Conservation (phyloP, 768 basidiomycete species). For the Russula sp. region DNA sequence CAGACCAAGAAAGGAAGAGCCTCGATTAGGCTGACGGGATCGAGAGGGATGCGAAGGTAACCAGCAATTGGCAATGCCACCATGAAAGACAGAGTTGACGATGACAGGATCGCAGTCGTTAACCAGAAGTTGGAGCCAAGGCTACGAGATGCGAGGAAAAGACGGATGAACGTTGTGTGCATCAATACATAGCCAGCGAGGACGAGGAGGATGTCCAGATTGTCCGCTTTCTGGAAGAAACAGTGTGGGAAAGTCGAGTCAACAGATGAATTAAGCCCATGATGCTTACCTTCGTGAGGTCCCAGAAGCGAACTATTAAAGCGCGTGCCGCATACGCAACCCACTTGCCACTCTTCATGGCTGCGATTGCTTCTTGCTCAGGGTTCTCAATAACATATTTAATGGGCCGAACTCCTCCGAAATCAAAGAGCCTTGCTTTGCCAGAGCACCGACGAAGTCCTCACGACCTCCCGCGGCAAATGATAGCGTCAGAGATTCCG, state of each 20-base stretch:
- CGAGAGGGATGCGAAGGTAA: conserved; percentile 80
- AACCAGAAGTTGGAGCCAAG: conserved; percentile 78
- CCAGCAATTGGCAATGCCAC: conserved; percentile 74
- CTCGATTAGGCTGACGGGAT: conserved; percentile 90
- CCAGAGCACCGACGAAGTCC: conserved; percentile 47
- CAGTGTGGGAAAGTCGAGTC: not conserved
- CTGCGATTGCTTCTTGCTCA: conserved; percentile 54
- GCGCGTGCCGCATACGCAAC: conserved; percentile 81
- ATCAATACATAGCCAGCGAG: conserved; percentile 91
- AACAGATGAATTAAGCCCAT: not conserved
- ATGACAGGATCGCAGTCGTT: conserved; percentile 72
- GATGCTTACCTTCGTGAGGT: conserved; percentile 67
- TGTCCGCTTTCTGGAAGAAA: conserved; percentile 75
- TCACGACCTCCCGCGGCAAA: conserved; percentile 51
- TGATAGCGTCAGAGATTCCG: conserved; percentile 48
- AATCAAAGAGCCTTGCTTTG: conserved; percentile 34
- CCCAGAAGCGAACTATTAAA: conserved; percentile 78
- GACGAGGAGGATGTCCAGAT: conserved; percentile 92
- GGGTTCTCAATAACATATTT: conserved; percentile 51
- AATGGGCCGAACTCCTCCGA: conserved; percentile 42
- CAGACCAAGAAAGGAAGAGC: conserved; percentile 97
- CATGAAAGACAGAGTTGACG: conserved; percentile 79
- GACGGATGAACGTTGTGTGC: conserved; percentile 91
- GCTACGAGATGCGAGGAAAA: conserved; percentile 83
- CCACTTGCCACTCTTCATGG: conserved; percentile 84